Evolutionary conservation across 2,329 filamentous ascomycete species (phyloP), one percentile per base, ranked within the genome.

Genomic region (Ophiostoma sp.): DNA sequence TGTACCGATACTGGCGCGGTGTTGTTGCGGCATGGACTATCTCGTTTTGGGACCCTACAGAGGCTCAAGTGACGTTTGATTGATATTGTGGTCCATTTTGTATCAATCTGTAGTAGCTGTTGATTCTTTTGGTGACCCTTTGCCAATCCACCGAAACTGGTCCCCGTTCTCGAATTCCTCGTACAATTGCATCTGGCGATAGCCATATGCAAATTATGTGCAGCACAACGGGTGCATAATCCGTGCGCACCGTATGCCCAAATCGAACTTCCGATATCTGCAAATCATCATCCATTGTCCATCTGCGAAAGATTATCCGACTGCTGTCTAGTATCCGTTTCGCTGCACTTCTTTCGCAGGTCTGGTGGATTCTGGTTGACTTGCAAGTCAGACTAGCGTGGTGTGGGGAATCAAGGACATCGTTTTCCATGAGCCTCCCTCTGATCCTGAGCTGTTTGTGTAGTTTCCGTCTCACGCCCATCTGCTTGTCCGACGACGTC

Each of bases 331-430:
- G 50, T 42, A 52, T 52, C 50, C 50, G 50, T 52, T n/a, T n/a
- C n/a, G n/a, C n/a, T n/a, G n/a, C n/a, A n/a, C n/a, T n/a, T n/a
- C n/a, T n/a, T n/a, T n/a, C n/a, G n/a, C n/a, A n/a, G n/a, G n/a
- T n/a, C n/a, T n/a, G n/a, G n/a, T n/a, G n/a, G n/a, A n/a, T n/a
- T n/a, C n/a, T n/a, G n/a, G n/a, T n/a, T n/a, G n/a, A n/a, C 8
- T 42, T 42, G 8, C 39, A 12, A 42, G 39, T 22, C 19, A 42
- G 17, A 39, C 59, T 63, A 57, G 52, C 25, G 33, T 45, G 11
- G 61, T 66, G 61, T 66, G 61, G 61, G 61, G 36, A 66, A 36
- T 2, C 25, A 39, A 61, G 61, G 61, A 66, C 36, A 45, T 66
- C 61, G 61, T 66, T 66, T 66, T 45, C 61, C 61, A 66, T 15